Percentiles rank a stretch among this genome's conserved stretches.
Evolutionary conservation across 2,329 filamentous ascomycete genomes (phyloP).

Genomic region (Aspergillus sp.): DNA sequence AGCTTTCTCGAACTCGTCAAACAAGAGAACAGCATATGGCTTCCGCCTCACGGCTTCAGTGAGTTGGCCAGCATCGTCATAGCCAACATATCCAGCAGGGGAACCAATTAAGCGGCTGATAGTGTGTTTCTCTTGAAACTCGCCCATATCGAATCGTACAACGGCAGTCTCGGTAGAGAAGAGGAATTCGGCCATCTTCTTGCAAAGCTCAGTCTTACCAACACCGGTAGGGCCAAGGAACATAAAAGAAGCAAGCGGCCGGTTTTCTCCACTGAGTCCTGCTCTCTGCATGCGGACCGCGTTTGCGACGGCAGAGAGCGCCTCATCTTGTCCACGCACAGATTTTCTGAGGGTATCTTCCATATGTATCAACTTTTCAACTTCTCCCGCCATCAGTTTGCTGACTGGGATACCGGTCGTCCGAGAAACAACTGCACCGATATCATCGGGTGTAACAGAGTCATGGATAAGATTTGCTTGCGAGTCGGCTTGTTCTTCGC

Average conservation of each 20-base stretch:
- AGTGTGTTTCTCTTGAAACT: slow-evolving; percentile 97
- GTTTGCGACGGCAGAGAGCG: slow-evolving; percentile 84
- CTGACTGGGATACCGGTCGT: slow-evolving; percentile 90
- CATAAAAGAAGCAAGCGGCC: slow-evolving; percentile 92
- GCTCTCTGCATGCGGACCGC: slow-evolving; percentile 93
- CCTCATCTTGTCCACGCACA: slow-evolving; percentile 91
- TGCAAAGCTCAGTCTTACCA: slow-evolving; percentile 95
- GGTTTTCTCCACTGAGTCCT: slow-evolving; percentile 85
- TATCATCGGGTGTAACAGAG: slow-evolving; percentile 92
- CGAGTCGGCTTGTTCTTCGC: slow-evolving; percentile 47
- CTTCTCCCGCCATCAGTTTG: slow-evolving; percentile 89
- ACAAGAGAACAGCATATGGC: slow-evolving; percentile 89
- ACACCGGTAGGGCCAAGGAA: slow-evolving; percentile 96
- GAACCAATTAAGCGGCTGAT: slow-evolving; percentile 89
- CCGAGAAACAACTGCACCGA: slow-evolving; percentile 84
- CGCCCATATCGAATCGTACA: slow-evolving; percentile 94
- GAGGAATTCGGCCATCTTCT: slow-evolving; percentile 88
- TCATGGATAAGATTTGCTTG: slow-evolving; percentile 75
- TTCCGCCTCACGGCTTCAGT: slow-evolving; percentile 94
- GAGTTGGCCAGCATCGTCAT: slow-evolving; percentile 93
- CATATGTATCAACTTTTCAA: slow-evolving; percentile 94
- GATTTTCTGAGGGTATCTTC: slow-evolving; percentile 82
- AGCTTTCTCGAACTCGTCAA: slow-evolving; percentile 98
- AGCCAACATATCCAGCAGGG: slow-evolving; percentile 92
- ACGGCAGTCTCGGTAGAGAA: slow-evolving; percentile 92